phyloP scores from a whole-genome alignment of 805 yeast genomes.

The Teunomyces lycoperdinae region DNA sequence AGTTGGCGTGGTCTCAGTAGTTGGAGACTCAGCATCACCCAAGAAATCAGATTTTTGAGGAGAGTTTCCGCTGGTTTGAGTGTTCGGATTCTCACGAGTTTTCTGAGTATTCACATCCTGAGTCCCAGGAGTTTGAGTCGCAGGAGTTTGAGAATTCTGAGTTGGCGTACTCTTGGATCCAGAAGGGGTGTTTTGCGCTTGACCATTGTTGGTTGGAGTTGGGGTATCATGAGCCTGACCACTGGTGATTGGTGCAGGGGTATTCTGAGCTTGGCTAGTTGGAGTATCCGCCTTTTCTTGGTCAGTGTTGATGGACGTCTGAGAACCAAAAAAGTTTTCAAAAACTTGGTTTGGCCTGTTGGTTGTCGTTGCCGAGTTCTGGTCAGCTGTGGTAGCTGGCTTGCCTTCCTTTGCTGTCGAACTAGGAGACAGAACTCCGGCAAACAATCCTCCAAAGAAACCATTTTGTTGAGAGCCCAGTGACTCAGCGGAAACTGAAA shows the following conservation, averaged over 20 bases:
- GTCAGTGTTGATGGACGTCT: not conserved
- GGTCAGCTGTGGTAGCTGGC: not conserved
- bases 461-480: not conserved
- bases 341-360: not conserved
- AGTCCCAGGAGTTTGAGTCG: not conserved
- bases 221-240: not conserved
- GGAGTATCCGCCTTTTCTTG: not conserved
- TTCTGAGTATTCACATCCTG: not conserved
- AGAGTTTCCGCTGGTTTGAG: not conserved
- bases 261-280: not conserved
- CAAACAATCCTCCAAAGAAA: not conserved
- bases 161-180: not conserved
- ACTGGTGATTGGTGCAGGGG: not conserved
- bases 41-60: not conserved
- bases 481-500: slow-evolving; percentile 2
- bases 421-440: not conserved
- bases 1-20: not conserved
- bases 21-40: not conserved
- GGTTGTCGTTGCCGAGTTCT: not conserved
- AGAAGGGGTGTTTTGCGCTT: not conserved
- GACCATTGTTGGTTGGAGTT: not conserved
- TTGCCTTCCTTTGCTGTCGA: not conserved
- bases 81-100: not conserved
- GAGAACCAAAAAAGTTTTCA: not conserved
- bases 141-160: not conserved